Conservation (phyloP, 805 yeast species). For the Starmerella sirachaensis region DNA sequence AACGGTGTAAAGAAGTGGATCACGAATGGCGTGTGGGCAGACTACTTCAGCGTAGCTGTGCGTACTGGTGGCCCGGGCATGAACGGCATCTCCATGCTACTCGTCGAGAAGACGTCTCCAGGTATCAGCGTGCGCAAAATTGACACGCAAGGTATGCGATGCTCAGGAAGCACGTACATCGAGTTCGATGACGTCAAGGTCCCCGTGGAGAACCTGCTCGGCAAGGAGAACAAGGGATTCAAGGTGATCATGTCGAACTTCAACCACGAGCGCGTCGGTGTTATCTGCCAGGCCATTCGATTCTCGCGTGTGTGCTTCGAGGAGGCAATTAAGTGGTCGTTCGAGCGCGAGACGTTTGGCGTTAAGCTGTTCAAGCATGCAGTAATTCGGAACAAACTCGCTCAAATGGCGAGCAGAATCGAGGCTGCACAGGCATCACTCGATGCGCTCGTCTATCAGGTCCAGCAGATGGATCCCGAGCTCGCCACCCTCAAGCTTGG, state of each 20-base stretch:
- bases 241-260: slow-evolving; percentile 36
- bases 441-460: slow-evolving; percentile 31
- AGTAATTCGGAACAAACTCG: slow-evolving; percentile 35
- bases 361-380: slow-evolving; percentile 33
- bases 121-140: slow-evolving; percentile 32
- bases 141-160: slow-evolving; percentile 34
- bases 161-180: slow-evolving; percentile 33
- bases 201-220: slow-evolving; percentile 34
- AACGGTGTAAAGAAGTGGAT: slow-evolving; percentile 37
- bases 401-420: slow-evolving; percentile 33
- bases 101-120: slow-evolving; percentile 31
- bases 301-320: slow-evolving; percentile 34
- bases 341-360: slow-evolving; percentile 35
- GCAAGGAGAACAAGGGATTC: slow-evolving; percentile 35
- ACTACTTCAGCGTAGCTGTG: slow-evolving; percentile 35
- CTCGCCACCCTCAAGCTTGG: slow-evolving; percentile 34
- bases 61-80: slow-evolving; percentile 35
- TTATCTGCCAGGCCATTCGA: slow-evolving; percentile 33
- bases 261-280: slow-evolving; percentile 36
- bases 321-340: slow-evolving; percentile 35
- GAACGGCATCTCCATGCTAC: slow-evolving; percentile 33
- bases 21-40: slow-evolving; percentile 36
- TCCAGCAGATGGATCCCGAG: slow-evolving; percentile 28
- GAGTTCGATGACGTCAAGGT: slow-evolving; percentile 37
- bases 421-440: slow-evolving; percentile 34